Base-by-base conservation (phyloP, 768 basidiomycete genomes). In the Naganishia kalamii region DNA sequence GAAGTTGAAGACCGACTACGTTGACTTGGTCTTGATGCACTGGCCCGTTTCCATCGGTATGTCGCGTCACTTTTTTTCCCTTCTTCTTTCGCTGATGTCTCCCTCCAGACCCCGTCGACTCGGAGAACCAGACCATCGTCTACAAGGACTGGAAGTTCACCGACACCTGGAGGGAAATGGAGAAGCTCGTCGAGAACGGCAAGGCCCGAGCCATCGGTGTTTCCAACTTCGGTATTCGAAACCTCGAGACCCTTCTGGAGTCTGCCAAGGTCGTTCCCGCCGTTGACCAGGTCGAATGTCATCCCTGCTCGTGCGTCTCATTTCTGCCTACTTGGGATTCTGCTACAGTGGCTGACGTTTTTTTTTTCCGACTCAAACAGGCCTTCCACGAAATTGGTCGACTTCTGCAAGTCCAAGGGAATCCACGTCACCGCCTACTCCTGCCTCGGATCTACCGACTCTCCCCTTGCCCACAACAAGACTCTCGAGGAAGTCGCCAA, bases 151-250 rank as follows among this genome's bases (percentile, higher is more conserved):
- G 88, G 72, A 83, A 85, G 73, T 88, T 88, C 84, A 79, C 86
- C 54, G 83, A 91, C 70, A 88, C 89, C 37, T 92, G 89, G 89
- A 85, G 85, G 71, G 76, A 79, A 54, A 87, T 92, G 85, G 88
- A 87, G 75, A 83, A 82, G 67, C 72, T 90, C n/a, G 82, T 83
- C 80, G 67, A 49, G 17, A 73, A 73, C 54, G 79, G 77, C 49
- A 76, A 76, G 64, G 74, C 78, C 29, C 72, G 70, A 63, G 75
- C 77, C 30, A 73, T 74, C 70, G 89, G 89, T 43, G 85, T 86
- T 40, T 89, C 88, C 69, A 91, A 91, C 81, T 87, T 85, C 75
- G 84, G 83, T 11, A 80, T 86, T 74, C 78, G 75, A 66, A 84
- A 86, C 74, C 80, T 92, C n/a, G 84, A 89, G 72, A 83, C 86